A percentile compares a stretch with the other conserved stretches of the same genome.
These are phyloP conservation scores for Trametes coccinea DNA, from an alignment of 768 basidiomycete genomes.

Conservation along the genomic window DNA sequence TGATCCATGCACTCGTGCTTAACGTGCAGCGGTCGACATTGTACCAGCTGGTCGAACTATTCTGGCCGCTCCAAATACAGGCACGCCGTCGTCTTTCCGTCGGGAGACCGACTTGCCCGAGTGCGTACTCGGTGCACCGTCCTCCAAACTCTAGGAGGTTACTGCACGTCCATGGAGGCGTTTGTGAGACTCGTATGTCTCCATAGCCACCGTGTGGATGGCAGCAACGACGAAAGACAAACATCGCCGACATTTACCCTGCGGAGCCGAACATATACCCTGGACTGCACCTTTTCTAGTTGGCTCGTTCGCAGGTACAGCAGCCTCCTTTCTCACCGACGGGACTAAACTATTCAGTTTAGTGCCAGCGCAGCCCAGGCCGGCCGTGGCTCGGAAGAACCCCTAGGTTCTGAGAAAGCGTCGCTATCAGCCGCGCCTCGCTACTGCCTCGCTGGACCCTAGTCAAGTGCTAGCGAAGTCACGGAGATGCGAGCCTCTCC, in stretches of 20 bases:
- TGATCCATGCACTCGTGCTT: background rate
- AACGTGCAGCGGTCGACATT: background rate
- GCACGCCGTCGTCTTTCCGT: constrained; percentile 7
- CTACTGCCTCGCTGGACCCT: too few species aligned
- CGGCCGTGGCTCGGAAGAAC: background rate
- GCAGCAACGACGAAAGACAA: background rate
- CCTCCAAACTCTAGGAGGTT: background rate
- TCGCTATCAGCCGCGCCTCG: background rate
- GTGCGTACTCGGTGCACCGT: background rate
- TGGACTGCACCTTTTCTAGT: background rate
- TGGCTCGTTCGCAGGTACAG: background rate
- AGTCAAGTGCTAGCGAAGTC: too few species aligned
- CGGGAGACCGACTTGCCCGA: constrained; percentile 6
- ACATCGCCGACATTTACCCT: constrained; percentile 4
- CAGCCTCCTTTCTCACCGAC: background rate
- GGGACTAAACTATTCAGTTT: background rate
- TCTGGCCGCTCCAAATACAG: constrained; percentile 15
- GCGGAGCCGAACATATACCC: constrained; percentile 5
- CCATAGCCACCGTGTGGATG: background rate
- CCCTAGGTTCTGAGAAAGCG: background rate
- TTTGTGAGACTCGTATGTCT: too few species aligned
- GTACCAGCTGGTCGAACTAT: background rate
- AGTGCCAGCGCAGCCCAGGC: background rate
- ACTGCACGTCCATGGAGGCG: background rate
- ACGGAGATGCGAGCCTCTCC: too few species aligned